phyloP scores from a whole-genome alignment of 306 rosid species.

The Prunus armeniaca region DNA sequence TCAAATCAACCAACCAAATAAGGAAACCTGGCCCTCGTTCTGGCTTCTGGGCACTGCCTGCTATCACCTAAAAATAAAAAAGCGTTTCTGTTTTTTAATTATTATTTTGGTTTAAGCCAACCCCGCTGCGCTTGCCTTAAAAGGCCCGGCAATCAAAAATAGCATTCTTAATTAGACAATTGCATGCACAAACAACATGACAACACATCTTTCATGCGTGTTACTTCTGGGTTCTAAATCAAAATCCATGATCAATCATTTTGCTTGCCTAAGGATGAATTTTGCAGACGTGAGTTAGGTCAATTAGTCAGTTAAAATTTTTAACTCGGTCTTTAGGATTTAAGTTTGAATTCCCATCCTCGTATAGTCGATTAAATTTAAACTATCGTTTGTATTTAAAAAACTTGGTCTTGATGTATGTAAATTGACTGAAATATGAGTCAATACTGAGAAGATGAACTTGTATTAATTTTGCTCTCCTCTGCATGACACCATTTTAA shows the following conservation, averaged over 20 bases:
- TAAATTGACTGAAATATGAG: too few relatives aligned
- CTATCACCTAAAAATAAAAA: constrained; percentile 2
- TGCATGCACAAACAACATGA: neutral
- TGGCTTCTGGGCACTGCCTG: constrained; percentile 14
- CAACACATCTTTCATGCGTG: constrained; percentile 6
- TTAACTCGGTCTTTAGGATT: too few relatives aligned
- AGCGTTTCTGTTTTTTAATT: neutral
- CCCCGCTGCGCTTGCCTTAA: constrained; percentile 46
- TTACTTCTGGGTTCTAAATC: neutral
- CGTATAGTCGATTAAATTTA: too few relatives aligned
- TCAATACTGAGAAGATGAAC: too few relatives aligned
- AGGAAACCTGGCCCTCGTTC: constrained; percentile 33
- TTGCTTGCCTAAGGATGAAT: neutral
- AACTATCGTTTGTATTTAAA: too few relatives aligned
- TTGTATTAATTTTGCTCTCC: too few relatives aligned
- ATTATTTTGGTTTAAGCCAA: constrained; percentile 18
- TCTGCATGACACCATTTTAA: neutral
- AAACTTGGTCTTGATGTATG: too few relatives aligned
- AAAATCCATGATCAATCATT: neutral
- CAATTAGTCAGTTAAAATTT: too few relatives aligned
- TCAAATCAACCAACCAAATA: constrained; percentile 39
- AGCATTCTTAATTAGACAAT: constrained; percentile 15
- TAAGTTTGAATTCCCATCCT: too few relatives aligned
- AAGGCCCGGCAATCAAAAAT: constrained; percentile 33
- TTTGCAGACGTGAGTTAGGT: too few relatives aligned